These are phyloP conservation scores for Aspergillus candidus DNA, from an alignment of 2,329 filamentous ascomycete species.

Conservation along the genomic window DNA sequence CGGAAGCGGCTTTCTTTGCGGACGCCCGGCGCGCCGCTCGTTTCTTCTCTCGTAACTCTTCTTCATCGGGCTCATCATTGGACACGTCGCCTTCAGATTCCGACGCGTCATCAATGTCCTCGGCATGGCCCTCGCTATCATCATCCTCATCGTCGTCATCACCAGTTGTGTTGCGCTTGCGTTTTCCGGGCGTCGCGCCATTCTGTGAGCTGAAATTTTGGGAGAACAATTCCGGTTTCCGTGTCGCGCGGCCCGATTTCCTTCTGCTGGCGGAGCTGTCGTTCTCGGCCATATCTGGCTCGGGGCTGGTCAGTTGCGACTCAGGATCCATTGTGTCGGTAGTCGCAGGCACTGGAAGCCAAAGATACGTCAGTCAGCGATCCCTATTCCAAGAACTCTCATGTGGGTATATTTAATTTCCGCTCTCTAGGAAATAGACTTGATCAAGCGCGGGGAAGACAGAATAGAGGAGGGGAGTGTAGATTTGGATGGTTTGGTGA, in stretches of 20 bases:
- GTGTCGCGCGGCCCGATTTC: conserved; percentile 40
- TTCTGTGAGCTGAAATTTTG: conserved; percentile 29
- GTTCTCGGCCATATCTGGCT: conserved; percentile 12
- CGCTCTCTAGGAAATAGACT: no score
- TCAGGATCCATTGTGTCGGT: conserved; percentile 17
- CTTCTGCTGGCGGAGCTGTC: conserved; percentile 30
- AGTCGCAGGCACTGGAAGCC: conserved; percentile 3
- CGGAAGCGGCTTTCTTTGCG: conserved; percentile 28
- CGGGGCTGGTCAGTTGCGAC: conserved; percentile 16
- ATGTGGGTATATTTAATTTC: no score
- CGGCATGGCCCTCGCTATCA: conserved; percentile 18
- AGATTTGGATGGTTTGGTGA: conserved; percentile 5
- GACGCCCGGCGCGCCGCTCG: conserved; percentile 30
- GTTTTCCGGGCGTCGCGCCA: conserved; percentile 34
- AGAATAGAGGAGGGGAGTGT: no score
- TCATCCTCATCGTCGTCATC: conserved; percentile 32
- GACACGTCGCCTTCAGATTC: conserved; percentile 37
- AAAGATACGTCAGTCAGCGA: not conserved
- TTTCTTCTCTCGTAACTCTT: conserved; percentile 43
- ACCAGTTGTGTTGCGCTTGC: conserved; percentile 42
- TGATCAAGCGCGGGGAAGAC: no score
- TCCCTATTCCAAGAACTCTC: not conserved
- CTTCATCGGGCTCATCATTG: conserved; percentile 41
- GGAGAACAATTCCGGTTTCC: conserved; percentile 39
- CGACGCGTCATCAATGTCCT: conserved; percentile 25